Conservation (phyloP, 306 rosid species). For the Pterocarpus macrocarpus region DNA sequence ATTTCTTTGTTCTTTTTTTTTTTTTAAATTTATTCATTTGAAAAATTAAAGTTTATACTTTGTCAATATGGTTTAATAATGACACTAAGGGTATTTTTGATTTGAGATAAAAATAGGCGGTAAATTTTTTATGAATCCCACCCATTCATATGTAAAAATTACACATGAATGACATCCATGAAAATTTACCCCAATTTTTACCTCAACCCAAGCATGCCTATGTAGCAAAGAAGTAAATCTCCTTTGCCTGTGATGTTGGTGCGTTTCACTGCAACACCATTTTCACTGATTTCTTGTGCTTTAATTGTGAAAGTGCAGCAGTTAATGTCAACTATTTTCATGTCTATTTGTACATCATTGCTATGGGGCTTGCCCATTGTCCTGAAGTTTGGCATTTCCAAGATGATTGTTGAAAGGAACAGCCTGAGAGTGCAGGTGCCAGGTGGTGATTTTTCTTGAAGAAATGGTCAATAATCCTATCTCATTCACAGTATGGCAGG, state of each 20-base stretch:
- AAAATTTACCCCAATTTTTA: no score
- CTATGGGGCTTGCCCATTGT: background rate
- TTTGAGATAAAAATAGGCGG: no score
- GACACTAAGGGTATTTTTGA: background rate
- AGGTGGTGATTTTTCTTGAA: slow-evolving; percentile 16
- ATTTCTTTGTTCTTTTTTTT: no score
- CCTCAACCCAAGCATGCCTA: no score
- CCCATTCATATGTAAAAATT: no score
- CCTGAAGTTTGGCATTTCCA: slow-evolving; percentile 21
- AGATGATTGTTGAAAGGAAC: slow-evolving; percentile 47
- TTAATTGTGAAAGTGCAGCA: slow-evolving; percentile 29
- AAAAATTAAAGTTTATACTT: background rate
- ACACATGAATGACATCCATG: no score
- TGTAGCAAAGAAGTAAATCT: background rate
- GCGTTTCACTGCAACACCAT: slow-evolving; percentile 7
- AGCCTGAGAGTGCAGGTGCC: slow-evolving; percentile 31
- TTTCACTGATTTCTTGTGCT: slow-evolving; percentile 19
- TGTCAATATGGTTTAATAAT: background rate
- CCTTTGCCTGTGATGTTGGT: background rate
- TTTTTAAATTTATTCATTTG: background rate
- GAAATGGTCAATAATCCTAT: slow-evolving; percentile 3
- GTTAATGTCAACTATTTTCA: slow-evolving; percentile 40
- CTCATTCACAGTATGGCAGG: background rate
- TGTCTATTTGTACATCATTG: slow-evolving; percentile 39
- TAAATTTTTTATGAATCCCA: no score